Percentiles rank a stretch among this genome's conserved stretches.
phyloP scores from a whole-genome alignment of 345 rosid species.

The Mallotus nudiflorus region DNA sequence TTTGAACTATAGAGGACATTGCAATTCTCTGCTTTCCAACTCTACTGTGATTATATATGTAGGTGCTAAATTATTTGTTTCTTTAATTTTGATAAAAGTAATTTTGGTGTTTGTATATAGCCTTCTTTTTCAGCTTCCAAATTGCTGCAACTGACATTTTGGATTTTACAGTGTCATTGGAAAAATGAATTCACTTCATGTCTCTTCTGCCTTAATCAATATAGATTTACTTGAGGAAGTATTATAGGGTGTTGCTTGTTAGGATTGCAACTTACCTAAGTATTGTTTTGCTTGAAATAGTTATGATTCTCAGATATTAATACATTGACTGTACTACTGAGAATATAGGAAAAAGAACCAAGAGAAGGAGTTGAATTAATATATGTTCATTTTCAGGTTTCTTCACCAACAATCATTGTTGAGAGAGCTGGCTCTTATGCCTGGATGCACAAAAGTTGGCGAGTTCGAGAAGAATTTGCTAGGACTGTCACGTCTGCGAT shows the following conservation, averaged over 20 bases:
- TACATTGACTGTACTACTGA: neutral
- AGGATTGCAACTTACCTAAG: neutral
- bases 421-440: slow-evolving; percentile 98
- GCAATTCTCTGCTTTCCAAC: no score
- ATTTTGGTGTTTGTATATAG: neutral
- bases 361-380: slow-evolving; percentile 1
- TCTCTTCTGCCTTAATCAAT: no score
- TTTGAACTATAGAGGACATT: no score
- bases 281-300: neutral
- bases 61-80: neutral
- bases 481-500: slow-evolving; percentile 93
- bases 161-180: no score
- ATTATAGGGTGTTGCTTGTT: neutral
- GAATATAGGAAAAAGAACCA: neutral
- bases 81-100: neutral
- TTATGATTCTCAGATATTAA: neutral
- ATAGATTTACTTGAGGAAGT: neutral
- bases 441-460: slow-evolving; percentile 97
- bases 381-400: slow-evolving; percentile 55
- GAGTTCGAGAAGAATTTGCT: slow-evolving; percentile 93
- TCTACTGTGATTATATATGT: neutral
- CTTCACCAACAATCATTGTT: slow-evolving; percentile 94
- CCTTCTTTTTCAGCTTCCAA: neutral
- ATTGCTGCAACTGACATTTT: neutral
- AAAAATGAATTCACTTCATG: neutral